phyloP scores from a whole-genome alignment of 192 early-diverging fungal species.

The Podila horticola region DNA sequence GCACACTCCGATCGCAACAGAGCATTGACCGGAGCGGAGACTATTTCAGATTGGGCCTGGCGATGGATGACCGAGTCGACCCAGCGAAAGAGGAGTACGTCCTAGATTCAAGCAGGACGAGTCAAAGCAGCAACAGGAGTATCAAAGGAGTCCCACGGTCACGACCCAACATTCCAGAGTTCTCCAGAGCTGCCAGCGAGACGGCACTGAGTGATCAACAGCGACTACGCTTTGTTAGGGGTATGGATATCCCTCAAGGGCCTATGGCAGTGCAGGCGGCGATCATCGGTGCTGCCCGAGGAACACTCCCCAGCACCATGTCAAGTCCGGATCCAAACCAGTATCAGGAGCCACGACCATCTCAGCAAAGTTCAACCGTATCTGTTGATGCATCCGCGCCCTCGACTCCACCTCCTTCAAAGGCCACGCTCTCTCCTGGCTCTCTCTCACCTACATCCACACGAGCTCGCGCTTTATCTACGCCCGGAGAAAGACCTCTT shows the following conservation, averaged over 20 bases:
- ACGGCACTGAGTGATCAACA: conserved; percentile 4
- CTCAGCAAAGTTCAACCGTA: neutral
- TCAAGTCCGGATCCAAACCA: conserved; percentile 39
- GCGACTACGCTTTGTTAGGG: neutral
- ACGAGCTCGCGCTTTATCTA: conserved; percentile 40
- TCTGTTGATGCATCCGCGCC: conserved; percentile 3
- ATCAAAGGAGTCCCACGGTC: neutral
- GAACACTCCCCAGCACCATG: conserved; percentile 12
- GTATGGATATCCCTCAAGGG: conserved; percentile 14
- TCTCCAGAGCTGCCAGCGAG: conserved; percentile 22
- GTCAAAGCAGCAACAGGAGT: conserved; percentile 28
- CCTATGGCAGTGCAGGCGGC: conserved; percentile 41
- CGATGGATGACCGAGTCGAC: conserved; percentile 22
- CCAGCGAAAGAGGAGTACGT: conserved; percentile 32
- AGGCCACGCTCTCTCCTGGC: conserved; percentile 12
- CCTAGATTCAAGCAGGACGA: conserved; percentile 26
- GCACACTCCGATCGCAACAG: neutral
- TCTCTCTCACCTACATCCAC: neutral
- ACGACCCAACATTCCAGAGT: conserved; percentile 19
- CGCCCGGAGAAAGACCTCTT: conserved; percentile 38
- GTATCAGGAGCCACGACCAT: conserved; percentile 1
- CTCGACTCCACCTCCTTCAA: neutral
- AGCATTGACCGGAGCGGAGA: neutral
- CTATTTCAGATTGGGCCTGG: neutral
- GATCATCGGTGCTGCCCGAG: conserved; percentile 40